These are phyloP conservation scores for Mortierella hygrophila DNA, from an alignment of 192 early-diverging fungal genomes.

Conservation along the genomic window DNA sequence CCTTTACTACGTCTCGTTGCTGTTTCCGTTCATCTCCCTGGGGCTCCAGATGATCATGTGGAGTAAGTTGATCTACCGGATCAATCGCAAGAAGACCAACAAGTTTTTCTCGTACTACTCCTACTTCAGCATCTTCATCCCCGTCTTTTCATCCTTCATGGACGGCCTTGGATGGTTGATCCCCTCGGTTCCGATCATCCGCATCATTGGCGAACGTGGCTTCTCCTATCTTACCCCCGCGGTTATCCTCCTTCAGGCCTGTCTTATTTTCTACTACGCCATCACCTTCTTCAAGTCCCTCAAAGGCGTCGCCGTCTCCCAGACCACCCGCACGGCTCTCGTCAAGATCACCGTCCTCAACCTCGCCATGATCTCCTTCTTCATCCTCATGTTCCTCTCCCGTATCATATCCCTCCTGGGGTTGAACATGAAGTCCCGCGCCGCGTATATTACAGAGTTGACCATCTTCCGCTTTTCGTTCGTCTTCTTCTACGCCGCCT, in stretches of 20 bases:
- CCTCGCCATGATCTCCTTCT: slow-evolving; percentile 57
- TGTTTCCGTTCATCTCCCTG: slow-evolving; percentile 52
- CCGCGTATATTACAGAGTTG: slow-evolving; percentile 44
- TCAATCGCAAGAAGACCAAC: slow-evolving; percentile 44
- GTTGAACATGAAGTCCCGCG: slow-evolving; percentile 33
- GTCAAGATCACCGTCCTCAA: slow-evolving; percentile 51
- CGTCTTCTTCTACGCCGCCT: slow-evolving; percentile 48
- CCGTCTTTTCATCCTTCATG: slow-evolving; percentile 39
- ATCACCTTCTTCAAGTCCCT: slow-evolving; percentile 49
- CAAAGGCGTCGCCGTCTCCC: slow-evolving; percentile 33
- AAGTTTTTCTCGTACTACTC: slow-evolving; percentile 39
- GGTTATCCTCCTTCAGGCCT: slow-evolving; percentile 47
- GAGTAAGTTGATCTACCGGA: slow-evolving; percentile 46
- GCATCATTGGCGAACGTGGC: slow-evolving; percentile 48
- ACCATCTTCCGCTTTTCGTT: slow-evolving; percentile 51
- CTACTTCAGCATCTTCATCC: slow-evolving; percentile 45
- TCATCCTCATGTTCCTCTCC: slow-evolving; percentile 50
- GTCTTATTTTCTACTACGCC: slow-evolving; percentile 46
- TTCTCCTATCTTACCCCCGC: slow-evolving; percentile 42
- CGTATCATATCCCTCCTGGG: slow-evolving; percentile 45
- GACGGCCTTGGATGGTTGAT: slow-evolving; percentile 52
- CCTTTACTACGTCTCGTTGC: slow-evolving; percentile 46
- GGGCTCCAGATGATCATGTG: slow-evolving; percentile 53
- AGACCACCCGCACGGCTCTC: slow-evolving; percentile 40
- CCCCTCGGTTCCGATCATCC: slow-evolving; percentile 36